A percentile compares a stretch with the other conserved stretches of the same genome.
phyloP scores from a whole-genome alignment of 768 basidiomycete genomes.

The Lactarius hatsudake region DNA sequence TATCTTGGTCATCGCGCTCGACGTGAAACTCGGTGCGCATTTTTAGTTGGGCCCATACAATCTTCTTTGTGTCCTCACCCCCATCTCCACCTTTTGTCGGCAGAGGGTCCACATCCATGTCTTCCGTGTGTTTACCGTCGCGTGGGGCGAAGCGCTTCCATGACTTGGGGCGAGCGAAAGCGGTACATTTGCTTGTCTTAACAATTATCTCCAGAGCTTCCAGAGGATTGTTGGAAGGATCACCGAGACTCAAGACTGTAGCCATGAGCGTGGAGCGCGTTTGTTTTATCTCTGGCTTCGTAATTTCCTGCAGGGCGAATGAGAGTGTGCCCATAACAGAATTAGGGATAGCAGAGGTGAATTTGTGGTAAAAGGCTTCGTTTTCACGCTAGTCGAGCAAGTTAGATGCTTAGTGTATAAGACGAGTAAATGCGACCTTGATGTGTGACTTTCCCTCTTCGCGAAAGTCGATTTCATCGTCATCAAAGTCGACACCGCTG shows the following conservation, averaged over 20 bases:
- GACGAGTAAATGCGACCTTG: conserved; percentile 55
- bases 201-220: conserved; percentile 74
- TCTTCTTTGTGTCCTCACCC: conserved; percentile 25
- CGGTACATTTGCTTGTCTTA: conserved; percentile 78
- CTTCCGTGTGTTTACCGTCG: conserved; percentile 32
- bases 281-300: conserved; percentile 59
- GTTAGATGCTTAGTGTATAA: background rate
- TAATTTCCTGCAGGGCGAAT: conserved; percentile 58
- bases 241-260: conserved; percentile 77
- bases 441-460: conserved; percentile 67
- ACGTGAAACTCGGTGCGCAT: conserved; percentile 56
- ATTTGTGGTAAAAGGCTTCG: conserved; percentile 64
- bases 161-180: conserved; percentile 60
- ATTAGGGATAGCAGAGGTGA: conserved; percentile 41
- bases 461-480: conserved; percentile 57
- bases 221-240: conserved; percentile 58
- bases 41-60: conserved; percentile 41
- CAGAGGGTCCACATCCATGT: conserved; percentile 32
- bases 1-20: conserved; percentile 34
- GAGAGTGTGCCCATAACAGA: conserved; percentile 64
- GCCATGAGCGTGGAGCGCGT: conserved; percentile 63
- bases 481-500: conserved; percentile 90
- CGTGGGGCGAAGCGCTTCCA: conserved; percentile 74
- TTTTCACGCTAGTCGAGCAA: conserved; percentile 54
- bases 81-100: conserved; percentile 21